phyloP scores from a whole-genome alignment of 768 basidiomycete species.

The Kwoniella sp. region DNA sequence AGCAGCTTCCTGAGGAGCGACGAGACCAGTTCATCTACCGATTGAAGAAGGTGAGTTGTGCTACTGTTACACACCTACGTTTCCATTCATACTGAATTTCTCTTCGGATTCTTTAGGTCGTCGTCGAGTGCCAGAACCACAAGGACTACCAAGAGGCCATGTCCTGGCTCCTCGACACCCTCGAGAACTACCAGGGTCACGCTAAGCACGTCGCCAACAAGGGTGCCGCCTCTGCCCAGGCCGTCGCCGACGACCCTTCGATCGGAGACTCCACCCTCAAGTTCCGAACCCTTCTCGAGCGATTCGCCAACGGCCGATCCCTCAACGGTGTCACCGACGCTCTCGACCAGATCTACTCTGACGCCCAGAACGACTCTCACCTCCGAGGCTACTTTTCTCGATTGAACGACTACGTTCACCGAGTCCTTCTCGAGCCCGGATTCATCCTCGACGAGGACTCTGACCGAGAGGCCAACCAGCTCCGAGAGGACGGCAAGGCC shows the following conservation, averaged over 20 bases:
- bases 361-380: conserved; percentile 72
- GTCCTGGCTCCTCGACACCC: conserved; percentile 59
- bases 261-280: conserved; percentile 65
- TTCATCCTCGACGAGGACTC: conserved; percentile 81
- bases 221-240: conserved; percentile 53
- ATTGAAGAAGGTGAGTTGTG: conserved; percentile 72
- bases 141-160: conserved; percentile 77
- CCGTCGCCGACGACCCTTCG: conserved; percentile 61
- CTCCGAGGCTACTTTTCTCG: conserved; percentile 72
- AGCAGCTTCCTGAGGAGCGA: conserved; percentile 88
- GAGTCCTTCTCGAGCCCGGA: conserved; percentile 76
- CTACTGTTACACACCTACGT: neutral
- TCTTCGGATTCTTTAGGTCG: conserved; percentile 44
- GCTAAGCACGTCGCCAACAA: conserved; percentile 59
- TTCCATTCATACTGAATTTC: neutral
- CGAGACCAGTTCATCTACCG: conserved; percentile 92
- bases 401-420: conserved; percentile 68
- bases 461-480: conserved; percentile 65
- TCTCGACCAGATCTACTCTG: conserved; percentile 70
- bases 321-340: conserved; percentile 72
- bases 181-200: conserved; percentile 60
- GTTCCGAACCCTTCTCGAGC: conserved; percentile 80
- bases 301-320: conserved; percentile 77
- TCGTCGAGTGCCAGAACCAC: conserved; percentile 91
- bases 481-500: conserved; percentile 70